Conservation (phyloP, 768 basidiomycete genomes). For the Trametes cubensis region DNA sequence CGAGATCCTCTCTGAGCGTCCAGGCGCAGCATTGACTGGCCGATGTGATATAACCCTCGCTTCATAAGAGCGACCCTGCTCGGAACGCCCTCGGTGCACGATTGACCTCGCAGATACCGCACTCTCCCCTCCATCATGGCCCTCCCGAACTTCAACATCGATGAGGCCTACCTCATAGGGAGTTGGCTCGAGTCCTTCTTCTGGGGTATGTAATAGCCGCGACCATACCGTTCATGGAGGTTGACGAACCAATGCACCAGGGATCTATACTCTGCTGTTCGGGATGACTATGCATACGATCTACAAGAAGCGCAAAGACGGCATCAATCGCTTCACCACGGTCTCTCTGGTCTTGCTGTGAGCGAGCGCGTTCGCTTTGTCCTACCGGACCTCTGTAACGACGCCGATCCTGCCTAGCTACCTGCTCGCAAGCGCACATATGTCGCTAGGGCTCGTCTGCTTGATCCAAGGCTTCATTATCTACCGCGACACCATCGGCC, state of each 20-base stretch:
- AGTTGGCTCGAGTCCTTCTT: conserved; percentile 8
- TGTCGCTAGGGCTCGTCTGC: conserved; percentile 13
- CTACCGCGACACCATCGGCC: conserved; percentile 11
- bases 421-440: conserved; percentile 20
- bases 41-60: no score
- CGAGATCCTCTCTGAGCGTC: no score
- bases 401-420: background rate
- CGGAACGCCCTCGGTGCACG: no score
- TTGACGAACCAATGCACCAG: background rate
- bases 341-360: background rate
- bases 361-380: background rate
- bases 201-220: background rate
- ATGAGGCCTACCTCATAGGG: conserved; percentile 12
- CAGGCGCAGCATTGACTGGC: no score
- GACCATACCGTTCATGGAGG: background rate
- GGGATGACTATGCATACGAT: no score
- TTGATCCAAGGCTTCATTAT: conserved; percentile 20
- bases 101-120: no score
- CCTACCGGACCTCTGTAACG: no score
- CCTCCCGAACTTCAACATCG: conserved; percentile 3
- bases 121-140: background rate
- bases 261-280: background rate
- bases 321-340: no score
- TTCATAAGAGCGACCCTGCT: no score
- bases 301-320: no score